Percentiles rank a stretch among this genome's conserved stretches.
Evolutionary conservation across 805 yeast species (phyloP).

Genomic region (Metschnikowia anglica): DNA sequence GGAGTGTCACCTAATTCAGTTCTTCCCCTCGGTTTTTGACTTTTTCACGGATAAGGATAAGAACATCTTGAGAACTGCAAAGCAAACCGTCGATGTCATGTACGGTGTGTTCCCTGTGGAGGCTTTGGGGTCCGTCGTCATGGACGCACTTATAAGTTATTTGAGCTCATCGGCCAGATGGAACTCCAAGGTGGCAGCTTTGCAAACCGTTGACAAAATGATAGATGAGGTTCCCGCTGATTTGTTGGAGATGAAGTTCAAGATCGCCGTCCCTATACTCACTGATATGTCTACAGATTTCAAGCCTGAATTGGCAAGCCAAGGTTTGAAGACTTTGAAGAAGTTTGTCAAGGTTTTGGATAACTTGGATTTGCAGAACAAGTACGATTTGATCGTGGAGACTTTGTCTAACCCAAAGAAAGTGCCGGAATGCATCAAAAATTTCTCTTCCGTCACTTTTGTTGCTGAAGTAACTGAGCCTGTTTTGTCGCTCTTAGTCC

Average conservation of each 20-base stretch:
- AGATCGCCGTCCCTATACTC: slow-evolving; percentile 74
- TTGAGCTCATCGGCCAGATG: slow-evolving; percentile 85
- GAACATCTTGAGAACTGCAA: slow-evolving; percentile 84
- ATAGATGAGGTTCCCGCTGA: slow-evolving; percentile 82
- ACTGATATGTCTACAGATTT: slow-evolving; percentile 92
- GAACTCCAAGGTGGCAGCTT: slow-evolving; percentile 84
- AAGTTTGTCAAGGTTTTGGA: slow-evolving; percentile 80
- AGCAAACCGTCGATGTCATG: slow-evolving; percentile 67
- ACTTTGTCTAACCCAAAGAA: slow-evolving; percentile 88
- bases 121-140: slow-evolving; percentile 69
- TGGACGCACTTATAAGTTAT: slow-evolving; percentile 61
- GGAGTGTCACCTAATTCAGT: slow-evolving; percentile 69
- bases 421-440: slow-evolving; percentile 85
- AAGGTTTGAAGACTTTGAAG: slow-evolving; percentile 69
- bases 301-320: slow-evolving; percentile 91
- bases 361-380: slow-evolving; percentile 86
- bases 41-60: slow-evolving; percentile 83
- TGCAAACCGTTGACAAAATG: slow-evolving; percentile 69
- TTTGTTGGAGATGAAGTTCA: slow-evolving; percentile 77
- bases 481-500: slow-evolving; percentile 84
- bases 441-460: slow-evolving; percentile 89
- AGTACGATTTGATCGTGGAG: slow-evolving; percentile 76
- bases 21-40: slow-evolving; percentile 66
- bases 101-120: slow-evolving; percentile 72
- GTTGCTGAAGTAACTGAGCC: slow-evolving; percentile 99